Base-by-base conservation (phyloP, 1,139 yeast species). In the Eremothecium gossypii region DNA sequence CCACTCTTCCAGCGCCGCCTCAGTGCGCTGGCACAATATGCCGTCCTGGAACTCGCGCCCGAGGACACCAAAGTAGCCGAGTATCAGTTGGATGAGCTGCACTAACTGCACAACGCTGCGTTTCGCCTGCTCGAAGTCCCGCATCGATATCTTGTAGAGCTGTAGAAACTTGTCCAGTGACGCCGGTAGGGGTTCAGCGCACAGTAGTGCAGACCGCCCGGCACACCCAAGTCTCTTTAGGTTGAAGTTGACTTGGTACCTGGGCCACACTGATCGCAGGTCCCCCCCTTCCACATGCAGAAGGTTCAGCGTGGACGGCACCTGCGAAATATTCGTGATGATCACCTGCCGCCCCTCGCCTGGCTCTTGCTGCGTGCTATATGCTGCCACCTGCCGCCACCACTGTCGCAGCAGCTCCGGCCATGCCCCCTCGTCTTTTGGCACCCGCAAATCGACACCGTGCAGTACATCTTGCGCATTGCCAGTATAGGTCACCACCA, bases 401-500 rank as follows among this genome's bases (percentile, higher is more conserved):
- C 83, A 84, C 27, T 70, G 70, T 39, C 70, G 73, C 47, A 84
- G 73, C 27, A 68, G 63, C 1, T 64, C 49, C 0, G 93, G 83
- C 77, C 93, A 85, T 23, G 53, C 40, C 3, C 60, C 57, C 0
- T 73, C 64, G 36, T 78, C 76, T 41, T 70, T 68, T 30, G 83
- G 83, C 8, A 81, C 58, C 1, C 75, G 71, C 31, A 91, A 70
- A 46, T 75, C 73, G 11, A 76, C 73, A 2, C 81, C 94, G 7
- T 69, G 62, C 0, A 86, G 73, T 34, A 67, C 66, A 51, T 86
- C 84, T 26, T 69, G 69, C 8, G 74, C 62, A 55, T 86, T 84
- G 2, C 97, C 97, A 0, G 97, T 89, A 57, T 75, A 91, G 0
- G 93, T 77, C 1, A 91, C 77, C 23, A 89, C 81, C 7, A 83